These are phyloP conservation scores for Ilex aquifolium DNA, from an alignment of 257 asterid species.

Conservation along the genomic window DNA sequence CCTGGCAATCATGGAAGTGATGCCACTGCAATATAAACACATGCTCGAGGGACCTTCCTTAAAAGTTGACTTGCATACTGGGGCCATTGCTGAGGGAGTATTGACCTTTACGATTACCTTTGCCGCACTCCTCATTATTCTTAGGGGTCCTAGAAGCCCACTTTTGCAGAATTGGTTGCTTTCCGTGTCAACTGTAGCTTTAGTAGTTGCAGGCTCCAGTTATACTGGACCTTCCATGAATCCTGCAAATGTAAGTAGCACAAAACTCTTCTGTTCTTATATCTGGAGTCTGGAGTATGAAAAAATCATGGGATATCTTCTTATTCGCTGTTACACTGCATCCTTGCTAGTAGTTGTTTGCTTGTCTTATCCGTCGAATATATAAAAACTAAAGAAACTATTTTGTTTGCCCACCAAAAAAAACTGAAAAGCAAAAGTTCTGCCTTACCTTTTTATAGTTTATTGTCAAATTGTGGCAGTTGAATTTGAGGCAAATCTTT, in stretches of 20 bases:
- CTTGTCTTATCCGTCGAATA: too few relatives aligned
- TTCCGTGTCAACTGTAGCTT: slow-evolving; percentile 50
- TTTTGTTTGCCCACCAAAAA: too few relatives aligned
- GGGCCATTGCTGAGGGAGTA: slow-evolving; percentile 87
- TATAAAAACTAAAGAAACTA: too few relatives aligned
- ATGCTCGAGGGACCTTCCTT: slow-evolving; percentile 74
- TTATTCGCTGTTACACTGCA: too few relatives aligned
- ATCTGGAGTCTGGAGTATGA: too few relatives aligned
- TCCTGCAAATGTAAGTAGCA: slow-evolving; percentile 78
- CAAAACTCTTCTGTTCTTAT: too few relatives aligned
- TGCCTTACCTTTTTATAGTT: too few relatives aligned
- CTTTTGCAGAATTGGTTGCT: slow-evolving; percentile 61
- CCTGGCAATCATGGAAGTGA: slow-evolving; percentile 54
- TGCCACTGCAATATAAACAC: slow-evolving; percentile 66
- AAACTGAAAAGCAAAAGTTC: too few relatives aligned
- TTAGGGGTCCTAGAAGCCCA: slow-evolving; percentile 60
- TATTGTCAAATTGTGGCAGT: too few relatives aligned
- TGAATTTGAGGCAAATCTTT: too few relatives aligned
- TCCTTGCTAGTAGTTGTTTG: too few relatives aligned
- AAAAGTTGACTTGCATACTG: slow-evolving; percentile 76
- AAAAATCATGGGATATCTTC: too few relatives aligned
- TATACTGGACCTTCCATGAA: slow-evolving; percentile 96
- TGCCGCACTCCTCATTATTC: slow-evolving; percentile 48
- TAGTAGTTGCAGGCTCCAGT: slow-evolving; percentile 60
- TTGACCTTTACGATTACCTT: slow-evolving; percentile 67